Percentiles rank a stretch among this genome's conserved stretches.
phyloP scores from a whole-genome alignment of 805 yeast genomes.

The Yamadazyma sp. region DNA sequence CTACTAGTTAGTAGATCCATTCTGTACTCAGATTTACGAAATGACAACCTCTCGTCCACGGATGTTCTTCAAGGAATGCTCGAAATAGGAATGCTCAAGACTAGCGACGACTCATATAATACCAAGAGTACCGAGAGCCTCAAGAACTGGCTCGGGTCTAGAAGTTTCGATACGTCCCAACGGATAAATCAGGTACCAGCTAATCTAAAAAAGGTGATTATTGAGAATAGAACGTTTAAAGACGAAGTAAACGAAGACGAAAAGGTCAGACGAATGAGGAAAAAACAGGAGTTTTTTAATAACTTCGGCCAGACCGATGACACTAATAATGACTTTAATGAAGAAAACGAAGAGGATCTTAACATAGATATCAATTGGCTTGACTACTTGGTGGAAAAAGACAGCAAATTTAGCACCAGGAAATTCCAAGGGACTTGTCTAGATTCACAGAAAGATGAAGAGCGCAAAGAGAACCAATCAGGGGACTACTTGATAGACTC shows the following conservation, averaged over 20 bases:
- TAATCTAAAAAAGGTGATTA: conserved; percentile 29
- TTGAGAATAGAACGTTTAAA: conserved; percentile 40
- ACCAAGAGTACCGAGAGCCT: conserved; percentile 40
- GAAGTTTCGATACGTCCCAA: conserved; percentile 20
- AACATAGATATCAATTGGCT: conserved; percentile 30
- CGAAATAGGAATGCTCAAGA: conserved; percentile 60
- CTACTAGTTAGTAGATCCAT: conserved; percentile 52
- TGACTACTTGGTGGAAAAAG: conserved; percentile 38
- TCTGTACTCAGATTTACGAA: conserved; percentile 47
- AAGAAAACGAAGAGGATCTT: conserved; percentile 20
- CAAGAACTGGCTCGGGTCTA: conserved; percentile 34
- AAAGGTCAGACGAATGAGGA: conserved; percentile 33
- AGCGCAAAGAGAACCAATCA: background rate
- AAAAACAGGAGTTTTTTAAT: conserved; percentile 41
- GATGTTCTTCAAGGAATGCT: conserved; percentile 75
- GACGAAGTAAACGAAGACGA: conserved; percentile 35
- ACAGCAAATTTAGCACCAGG: conserved; percentile 36
- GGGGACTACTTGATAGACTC: conserved; percentile 17
- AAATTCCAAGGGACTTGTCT: conserved; percentile 11
- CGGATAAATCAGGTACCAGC: conserved; percentile 27
- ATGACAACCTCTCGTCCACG: conserved; percentile 49
- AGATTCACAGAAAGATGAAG: background rate
- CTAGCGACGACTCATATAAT: conserved; percentile 33
- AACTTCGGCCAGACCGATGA: conserved; percentile 22
- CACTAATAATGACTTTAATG: conserved; percentile 16